Evolutionary conservation across 2,329 filamentous ascomycete genomes (phyloP).

Genomic region (Thielaviopsis euricoi): DNA sequence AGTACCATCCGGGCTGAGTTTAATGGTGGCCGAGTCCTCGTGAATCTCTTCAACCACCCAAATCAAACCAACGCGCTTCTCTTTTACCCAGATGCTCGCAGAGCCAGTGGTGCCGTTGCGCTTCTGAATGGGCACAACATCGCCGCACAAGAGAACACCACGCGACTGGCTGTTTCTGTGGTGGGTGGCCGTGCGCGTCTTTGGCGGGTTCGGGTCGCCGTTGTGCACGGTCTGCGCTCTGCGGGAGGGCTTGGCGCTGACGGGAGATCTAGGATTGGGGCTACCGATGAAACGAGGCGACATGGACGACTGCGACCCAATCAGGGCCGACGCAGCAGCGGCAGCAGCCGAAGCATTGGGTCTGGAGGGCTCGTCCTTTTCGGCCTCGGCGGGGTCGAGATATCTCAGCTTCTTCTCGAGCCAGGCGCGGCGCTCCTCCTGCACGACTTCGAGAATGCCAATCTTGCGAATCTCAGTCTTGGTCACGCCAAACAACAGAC

Average conservation of each 20-base stretch:
- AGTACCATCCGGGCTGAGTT: constrained; percentile 60
- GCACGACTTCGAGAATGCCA: constrained; percentile 88
- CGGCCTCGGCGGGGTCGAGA: constrained; percentile 33
- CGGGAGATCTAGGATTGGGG: constrained; percentile 39
- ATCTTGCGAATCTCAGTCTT: constrained; percentile 54
- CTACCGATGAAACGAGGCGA: constrained; percentile 81
- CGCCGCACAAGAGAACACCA: constrained; percentile 83
- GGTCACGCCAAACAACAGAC: constrained; percentile 55
- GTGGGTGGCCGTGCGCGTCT: constrained; percentile 37
- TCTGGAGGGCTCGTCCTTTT: constrained; percentile 19
- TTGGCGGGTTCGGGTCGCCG: constrained; percentile 36
- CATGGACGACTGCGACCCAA: constrained; percentile 59
- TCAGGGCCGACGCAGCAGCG: constrained; percentile 32
- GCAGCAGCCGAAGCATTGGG: constrained; percentile 21
- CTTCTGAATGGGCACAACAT: constrained; percentile 97
- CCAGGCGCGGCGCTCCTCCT: constrained; percentile 78
- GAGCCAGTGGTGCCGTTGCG: constrained; percentile 82
- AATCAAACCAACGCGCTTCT: constrained; percentile 82
- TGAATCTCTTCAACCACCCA: constrained; percentile 98
- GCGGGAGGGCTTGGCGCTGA: constrained; percentile 21
- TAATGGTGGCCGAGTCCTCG: constrained; percentile 71
- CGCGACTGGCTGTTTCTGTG: constrained; percentile 62
- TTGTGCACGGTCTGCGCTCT: constrained; percentile 49
- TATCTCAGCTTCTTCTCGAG: constrained; percentile 68
- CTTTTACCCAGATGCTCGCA: constrained; percentile 95